Evolutionary conservation across 352 stramenopile species (phyloP).

Genomic region (Pythium chondricola): DNA sequence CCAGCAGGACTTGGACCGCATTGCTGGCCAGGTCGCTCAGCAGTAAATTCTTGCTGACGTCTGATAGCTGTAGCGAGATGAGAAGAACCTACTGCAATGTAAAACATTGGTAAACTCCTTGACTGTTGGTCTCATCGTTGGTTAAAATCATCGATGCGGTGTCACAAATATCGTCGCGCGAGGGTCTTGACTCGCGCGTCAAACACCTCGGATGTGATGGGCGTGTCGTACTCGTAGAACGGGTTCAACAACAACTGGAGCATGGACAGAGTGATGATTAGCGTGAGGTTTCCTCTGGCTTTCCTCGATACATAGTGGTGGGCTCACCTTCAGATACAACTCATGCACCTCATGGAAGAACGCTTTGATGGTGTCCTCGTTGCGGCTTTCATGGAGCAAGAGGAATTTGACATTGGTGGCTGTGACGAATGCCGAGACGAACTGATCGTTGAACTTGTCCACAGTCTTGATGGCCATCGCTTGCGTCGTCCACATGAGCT

Average conservation of each 20-base stretch:
- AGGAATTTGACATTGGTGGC: constrained; percentile 95
- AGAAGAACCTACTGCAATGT: constrained; percentile 29
- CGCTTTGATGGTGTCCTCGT: constrained; percentile 92
- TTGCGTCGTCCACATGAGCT: constrained; percentile 91
- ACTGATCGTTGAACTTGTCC: constrained; percentile 96
- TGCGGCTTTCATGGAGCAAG: constrained; percentile 91
- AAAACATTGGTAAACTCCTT: constrained; percentile 11
- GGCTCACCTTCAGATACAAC: constrained; percentile 94
- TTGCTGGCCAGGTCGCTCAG: constrained; percentile 92
- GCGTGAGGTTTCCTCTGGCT: too few relatives aligned
- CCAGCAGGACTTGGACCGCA: constrained; percentile 99
- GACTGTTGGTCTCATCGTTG: too few relatives aligned
- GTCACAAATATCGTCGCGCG: constrained; percentile 82
- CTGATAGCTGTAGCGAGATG: constrained; percentile 20
- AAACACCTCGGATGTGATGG: constrained; percentile 92
- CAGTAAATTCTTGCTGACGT: constrained; percentile 51
- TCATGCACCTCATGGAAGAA: constrained; percentile 98
- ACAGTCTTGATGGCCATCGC: constrained; percentile 91
- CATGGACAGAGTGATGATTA: too few relatives aligned
- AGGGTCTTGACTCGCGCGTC: constrained; percentile 88
- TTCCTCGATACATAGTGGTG: too few relatives aligned
- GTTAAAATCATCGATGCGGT: too few relatives aligned
- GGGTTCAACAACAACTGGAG: constrained; percentile 94
- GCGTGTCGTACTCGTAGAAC: constrained; percentile 94
- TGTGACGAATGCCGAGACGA: constrained; percentile 95